These are phyloP conservation scores for Corchorus capsularis DNA, from an alignment of 345 rosid species.

Conservation along the genomic window DNA sequence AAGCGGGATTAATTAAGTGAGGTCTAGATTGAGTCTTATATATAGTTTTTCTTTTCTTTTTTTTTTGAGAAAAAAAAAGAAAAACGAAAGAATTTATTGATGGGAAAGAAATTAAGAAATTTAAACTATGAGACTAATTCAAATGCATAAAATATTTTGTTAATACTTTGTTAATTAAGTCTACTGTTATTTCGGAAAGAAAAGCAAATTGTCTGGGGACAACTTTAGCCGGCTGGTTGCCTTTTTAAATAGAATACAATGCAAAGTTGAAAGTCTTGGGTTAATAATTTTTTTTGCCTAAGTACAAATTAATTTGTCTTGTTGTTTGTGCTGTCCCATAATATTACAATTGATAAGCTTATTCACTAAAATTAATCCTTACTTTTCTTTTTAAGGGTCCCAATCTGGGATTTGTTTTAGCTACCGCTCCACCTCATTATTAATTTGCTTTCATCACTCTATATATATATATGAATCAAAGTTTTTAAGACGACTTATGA, in stretches of 20 bases:
- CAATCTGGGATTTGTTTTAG: slow-evolving; percentile 26
- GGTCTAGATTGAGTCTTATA: no score
- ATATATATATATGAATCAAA: slow-evolving; percentile 19
- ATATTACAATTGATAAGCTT: slow-evolving; percentile 21
- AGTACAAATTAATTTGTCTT: slow-evolving; percentile 42
- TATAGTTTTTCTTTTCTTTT: no score
- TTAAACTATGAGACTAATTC: not conserved
- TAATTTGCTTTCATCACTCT: slow-evolving; percentile 24
- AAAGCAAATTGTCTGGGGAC: slow-evolving; percentile 24
- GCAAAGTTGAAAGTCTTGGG: slow-evolving; percentile 25
- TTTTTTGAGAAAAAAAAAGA: no score
- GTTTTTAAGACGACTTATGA: slow-evolving; percentile 20
- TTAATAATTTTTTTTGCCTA: slow-evolving; percentile 9
- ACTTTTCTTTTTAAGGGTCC: slow-evolving; percentile 38
- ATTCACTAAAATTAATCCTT: slow-evolving; percentile 18
- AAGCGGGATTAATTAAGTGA: no score
- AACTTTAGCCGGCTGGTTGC: slow-evolving; percentile 37
- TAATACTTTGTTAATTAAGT: not conserved
- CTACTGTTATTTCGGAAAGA: slow-evolving; percentile 29
- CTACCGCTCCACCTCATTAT: slow-evolving; percentile 37
- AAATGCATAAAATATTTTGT: not conserved
- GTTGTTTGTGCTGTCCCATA: slow-evolving; percentile 49
- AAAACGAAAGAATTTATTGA: no score
- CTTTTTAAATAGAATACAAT: slow-evolving; percentile 52
- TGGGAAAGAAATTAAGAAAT: not conserved